These are phyloP conservation scores for Trichoderma atroviride DNA, from an alignment of 2,329 filamentous ascomycete species.

Conservation along the genomic window DNA sequence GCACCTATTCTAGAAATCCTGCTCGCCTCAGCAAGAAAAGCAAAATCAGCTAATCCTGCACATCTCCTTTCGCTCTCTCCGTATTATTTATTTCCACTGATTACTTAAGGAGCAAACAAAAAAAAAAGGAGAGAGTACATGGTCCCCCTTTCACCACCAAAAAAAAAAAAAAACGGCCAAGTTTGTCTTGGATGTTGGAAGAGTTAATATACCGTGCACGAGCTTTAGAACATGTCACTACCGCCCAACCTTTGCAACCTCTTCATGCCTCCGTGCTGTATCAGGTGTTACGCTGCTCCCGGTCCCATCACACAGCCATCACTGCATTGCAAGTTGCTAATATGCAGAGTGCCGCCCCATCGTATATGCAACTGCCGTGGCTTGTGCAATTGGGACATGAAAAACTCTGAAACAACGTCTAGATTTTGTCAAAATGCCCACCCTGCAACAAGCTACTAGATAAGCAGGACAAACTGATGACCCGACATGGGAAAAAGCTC, in stretches of 20 bases:
- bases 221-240: neutral
- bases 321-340: no score
- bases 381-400: conserved; percentile 3
- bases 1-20: conserved; percentile 19
- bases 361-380: conserved; percentile 13
- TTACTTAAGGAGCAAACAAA: neutral
- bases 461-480: neutral
- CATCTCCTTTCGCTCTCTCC: neutral
- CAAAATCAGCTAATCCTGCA: neutral
- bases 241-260: neutral
- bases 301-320: neutral
- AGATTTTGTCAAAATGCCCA: neutral
- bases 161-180: neutral
- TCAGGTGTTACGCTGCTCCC: neutral
- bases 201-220: neutral
- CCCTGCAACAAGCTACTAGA: neutral
- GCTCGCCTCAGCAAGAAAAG: neutral
- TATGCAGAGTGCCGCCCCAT: no score
- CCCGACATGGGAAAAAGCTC: neutral
- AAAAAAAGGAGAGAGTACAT: neutral
- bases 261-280: neutral
- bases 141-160: neutral
- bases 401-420: neutral
- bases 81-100: neutral
- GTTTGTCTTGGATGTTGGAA: neutral